A percentile compares a stretch with the other conserved stretches of the same genome.
These are phyloP conservation scores for Blastomyces emzantsi DNA, from an alignment of 2,329 filamentous ascomycete species.

Conservation along the genomic window DNA sequence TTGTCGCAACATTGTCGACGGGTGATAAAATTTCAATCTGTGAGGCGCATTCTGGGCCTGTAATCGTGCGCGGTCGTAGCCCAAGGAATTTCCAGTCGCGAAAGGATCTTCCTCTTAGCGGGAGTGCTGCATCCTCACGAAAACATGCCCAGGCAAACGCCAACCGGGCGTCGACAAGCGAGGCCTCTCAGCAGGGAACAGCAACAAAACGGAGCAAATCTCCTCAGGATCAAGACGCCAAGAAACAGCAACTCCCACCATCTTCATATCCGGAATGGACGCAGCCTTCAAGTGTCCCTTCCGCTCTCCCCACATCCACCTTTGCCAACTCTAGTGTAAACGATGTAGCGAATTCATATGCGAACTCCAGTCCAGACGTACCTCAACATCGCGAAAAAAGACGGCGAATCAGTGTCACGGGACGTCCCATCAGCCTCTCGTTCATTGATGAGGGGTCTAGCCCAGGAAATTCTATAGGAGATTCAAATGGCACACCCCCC, in stretches of 20 bases:
- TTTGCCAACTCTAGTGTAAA: conserved; percentile 17
- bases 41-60: conserved; percentile 77
- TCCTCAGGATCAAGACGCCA: conserved; percentile 21
- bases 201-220: conserved; percentile 15
- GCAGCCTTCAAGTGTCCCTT: conserved; percentile 20
- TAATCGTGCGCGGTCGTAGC: conserved; percentile 87
- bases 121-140: conserved; percentile 67
- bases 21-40: conserved; percentile 73
- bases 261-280: conserved; percentile 29
- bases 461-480: conserved; percentile 18
- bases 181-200: conserved; percentile 13
- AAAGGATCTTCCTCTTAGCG: conserved; percentile 82
- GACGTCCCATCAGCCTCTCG: conserved; percentile 46
- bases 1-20: conserved; percentile 72
- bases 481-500: conserved; percentile 9
- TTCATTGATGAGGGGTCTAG: conserved; percentile 48
- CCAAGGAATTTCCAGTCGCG: conserved; percentile 90
- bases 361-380: conserved; percentile 47
- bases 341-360: conserved; percentile 32
- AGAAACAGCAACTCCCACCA: conserved; percentile 21
- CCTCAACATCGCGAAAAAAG: conserved; percentile 34
- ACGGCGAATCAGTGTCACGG: conserved; percentile 28
- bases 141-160: conserved; percentile 49
- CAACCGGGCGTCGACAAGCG: conserved; percentile 24
- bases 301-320: conserved; percentile 18